phyloP scores from a whole-genome alignment of 2,329 filamentous ascomycete species.

The Apiospora koreana region DNA sequence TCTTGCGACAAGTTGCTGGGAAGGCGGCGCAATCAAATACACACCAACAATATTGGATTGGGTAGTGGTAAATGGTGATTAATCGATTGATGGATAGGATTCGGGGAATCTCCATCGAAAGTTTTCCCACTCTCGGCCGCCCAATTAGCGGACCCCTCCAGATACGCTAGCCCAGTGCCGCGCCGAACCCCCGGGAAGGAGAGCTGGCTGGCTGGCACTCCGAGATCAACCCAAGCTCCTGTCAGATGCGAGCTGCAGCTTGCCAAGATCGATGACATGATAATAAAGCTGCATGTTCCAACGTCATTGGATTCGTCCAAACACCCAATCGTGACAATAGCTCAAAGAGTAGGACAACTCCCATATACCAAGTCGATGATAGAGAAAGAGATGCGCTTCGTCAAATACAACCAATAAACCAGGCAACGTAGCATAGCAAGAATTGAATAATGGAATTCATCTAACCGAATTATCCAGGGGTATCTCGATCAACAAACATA shows the following conservation, averaged over 20 bases:
- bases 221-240: not conserved
- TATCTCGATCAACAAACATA: conserved; percentile 7
- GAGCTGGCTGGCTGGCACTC: not conserved
- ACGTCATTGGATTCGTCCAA: not conserved
- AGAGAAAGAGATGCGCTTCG: too few relatives aligned
- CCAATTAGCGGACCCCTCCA: not conserved
- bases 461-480: not conserved
- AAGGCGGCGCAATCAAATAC: not conserved
- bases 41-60: not conserved
- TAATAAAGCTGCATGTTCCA: not conserved
- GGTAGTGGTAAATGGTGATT: not conserved
- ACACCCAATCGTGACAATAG: not conserved
- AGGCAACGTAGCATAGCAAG: not conserved
- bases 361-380: too few relatives aligned
- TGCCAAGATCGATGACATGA: not conserved
- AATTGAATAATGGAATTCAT: not conserved
- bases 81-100: not conserved
- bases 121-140: conserved; percentile 6
- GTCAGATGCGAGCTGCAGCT: not conserved
- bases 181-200: not conserved
- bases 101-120: not conserved
- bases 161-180: not conserved
- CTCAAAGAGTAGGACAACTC: not conserved
- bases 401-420: too few relatives aligned
- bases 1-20: not conserved